phyloP scores from a whole-genome alignment of 352 stramenopile genomes.

The Phytopythium vexans region DNA sequence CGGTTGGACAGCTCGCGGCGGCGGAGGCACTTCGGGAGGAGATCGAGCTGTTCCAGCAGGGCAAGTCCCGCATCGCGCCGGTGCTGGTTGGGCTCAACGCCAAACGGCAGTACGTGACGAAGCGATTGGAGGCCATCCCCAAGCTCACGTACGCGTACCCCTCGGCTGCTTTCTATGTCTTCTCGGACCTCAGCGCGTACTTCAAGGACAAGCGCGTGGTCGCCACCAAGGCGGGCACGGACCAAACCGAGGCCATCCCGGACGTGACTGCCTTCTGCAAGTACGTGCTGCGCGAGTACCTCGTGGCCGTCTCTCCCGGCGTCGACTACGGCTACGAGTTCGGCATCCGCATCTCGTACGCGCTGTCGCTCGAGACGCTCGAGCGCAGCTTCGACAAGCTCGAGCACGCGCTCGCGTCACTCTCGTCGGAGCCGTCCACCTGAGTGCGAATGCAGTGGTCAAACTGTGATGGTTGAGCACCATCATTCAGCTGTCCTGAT shows the following conservation, averaged over 20 bases:
- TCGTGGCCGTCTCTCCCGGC: conserved; percentile 95
- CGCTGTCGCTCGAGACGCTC: conserved; percentile 91
- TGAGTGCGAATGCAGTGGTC: too few relatives aligned
- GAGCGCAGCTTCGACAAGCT: conserved; percentile 61
- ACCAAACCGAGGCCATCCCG: conserved; percentile 37
- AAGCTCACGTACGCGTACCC: conserved; percentile 84
- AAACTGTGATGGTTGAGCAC: too few relatives aligned
- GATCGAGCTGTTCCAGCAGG: conserved; percentile 53
- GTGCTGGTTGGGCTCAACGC: conserved; percentile 53
- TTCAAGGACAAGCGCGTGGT: conserved; percentile 56
- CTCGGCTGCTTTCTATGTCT: conserved; percentile 95
- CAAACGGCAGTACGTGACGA: conserved; percentile 92
- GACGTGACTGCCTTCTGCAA: conserved; percentile 83
- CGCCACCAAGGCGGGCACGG: conserved; percentile 4
- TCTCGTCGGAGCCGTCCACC: too few relatives aligned
- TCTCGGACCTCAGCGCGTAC: conserved; percentile 88
- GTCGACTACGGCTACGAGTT: conserved; percentile 93
- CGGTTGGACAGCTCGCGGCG: conserved; percentile 90
- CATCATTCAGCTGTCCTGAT: too few relatives aligned
- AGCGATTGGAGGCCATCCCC: conserved; percentile 77
- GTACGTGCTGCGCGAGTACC: conserved; percentile 91
- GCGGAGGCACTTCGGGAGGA: conserved; percentile 88
- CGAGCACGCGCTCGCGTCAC: conserved; percentile 15
- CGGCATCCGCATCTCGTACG: conserved; percentile 96
- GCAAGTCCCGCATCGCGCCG: conserved; percentile 49